Base-by-base conservation (phyloP, 2,329 filamentous ascomycete genomes). In the Beauveria australis region DNA sequence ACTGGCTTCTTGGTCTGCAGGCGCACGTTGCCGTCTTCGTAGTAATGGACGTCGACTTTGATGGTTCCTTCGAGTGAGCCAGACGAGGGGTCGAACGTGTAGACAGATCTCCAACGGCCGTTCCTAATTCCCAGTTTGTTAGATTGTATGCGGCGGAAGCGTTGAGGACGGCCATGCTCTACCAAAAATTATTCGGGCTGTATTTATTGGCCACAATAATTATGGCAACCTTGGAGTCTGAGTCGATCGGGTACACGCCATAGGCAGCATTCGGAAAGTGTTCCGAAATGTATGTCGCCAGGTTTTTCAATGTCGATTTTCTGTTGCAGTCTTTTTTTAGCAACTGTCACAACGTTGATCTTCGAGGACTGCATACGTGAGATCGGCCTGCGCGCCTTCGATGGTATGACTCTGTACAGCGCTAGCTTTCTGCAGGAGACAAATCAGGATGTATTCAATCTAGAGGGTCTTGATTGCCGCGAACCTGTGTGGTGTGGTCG, bases 121-220 rank as follows among this genome's bases (percentile, higher is more conserved):
- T 97, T 97, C 91, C 89, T 92, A 65, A 22, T 55, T 47, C 7
- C 10, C 18, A 37, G 37, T 4, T 49, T 48, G 63, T 71, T 57
- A 72, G 67, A 26, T 53, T 26, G 19, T 22, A 28, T 8, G 43
- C 12, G 44, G 58, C 12, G 22, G n/a, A 53, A 63, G 55, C 18
- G 12, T 5, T 43, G 4, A 8, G 2, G 26, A 4, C 10, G 37
- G 46, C n/a, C 8, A 14, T 19, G 33, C 16, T 76, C 47, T 78
- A 92, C 92, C 94, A 97, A 81, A 92, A 99, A 81, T 99, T 99
- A 73, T 92, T 91, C 8, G 95, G 94, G 69, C 90, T 96, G 79
- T 97, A 97, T 75, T 97, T 97, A 80, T 94, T 97, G 61, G 92
- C 90, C 53, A 96, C 92, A 55, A 96, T 85, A 59, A 96, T 76